Conservation (phyloP, 1,139 yeast genomes). For the Spencermartinsiella ligniputridi region DNA sequence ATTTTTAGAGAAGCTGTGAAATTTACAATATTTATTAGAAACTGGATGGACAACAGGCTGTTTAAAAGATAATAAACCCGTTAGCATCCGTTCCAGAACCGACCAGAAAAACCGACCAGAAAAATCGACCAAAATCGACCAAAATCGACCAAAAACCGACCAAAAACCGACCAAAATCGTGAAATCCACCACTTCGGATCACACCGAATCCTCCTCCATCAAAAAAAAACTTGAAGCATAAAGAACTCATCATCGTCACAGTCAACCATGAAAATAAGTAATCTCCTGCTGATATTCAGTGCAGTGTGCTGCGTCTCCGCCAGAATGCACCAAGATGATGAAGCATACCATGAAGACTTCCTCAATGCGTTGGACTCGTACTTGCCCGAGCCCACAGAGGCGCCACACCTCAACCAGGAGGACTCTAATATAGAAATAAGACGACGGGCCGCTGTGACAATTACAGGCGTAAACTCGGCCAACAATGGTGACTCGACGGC, state of each 20-base stretch:
- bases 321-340: background rate
- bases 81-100: no score
- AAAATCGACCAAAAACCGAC: no score
- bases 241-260: background rate
- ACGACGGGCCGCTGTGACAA: background rate
- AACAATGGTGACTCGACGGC: conserved; percentile 3
- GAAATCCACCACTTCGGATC: no score
- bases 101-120: no score
- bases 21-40: no score
- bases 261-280: background rate
- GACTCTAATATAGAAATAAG: background rate
- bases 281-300: background rate
- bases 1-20: no score
- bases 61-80: no score
- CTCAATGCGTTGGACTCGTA: background rate
- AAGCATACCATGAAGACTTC: background rate
- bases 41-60: no score
- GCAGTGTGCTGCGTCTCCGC: background rate
- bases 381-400: background rate
- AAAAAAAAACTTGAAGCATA: no score
- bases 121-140: no score
- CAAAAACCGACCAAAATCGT: no score
- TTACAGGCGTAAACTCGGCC: conserved; percentile 2
- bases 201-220: no score
- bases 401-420: background rate